Evolutionary conservation across 768 basidiomycete species (phyloP).

Genomic region (Lactarius evosmus): DNA sequence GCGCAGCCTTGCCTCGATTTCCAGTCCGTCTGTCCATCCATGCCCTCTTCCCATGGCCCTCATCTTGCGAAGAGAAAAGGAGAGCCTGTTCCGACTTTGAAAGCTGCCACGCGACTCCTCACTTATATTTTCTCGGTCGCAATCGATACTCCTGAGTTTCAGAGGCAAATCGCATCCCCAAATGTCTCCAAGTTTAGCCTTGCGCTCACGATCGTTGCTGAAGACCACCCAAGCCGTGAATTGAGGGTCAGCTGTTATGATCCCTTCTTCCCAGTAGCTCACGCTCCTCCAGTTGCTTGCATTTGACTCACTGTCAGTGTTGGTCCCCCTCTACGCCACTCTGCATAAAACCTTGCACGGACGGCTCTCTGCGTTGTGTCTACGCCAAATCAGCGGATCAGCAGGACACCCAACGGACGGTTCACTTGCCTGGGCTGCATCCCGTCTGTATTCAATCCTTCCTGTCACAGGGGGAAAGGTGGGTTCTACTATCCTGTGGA

Average conservation of each 20-base stretch:
- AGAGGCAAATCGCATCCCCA: slow-evolving; percentile 71
- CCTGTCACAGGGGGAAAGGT: slow-evolving; percentile 79
- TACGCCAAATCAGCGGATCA: slow-evolving; percentile 56
- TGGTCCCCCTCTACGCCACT: slow-evolving; percentile 66
- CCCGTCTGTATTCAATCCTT: slow-evolving; percentile 57
- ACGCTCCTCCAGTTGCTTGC: slow-evolving; percentile 40
- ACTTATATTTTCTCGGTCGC: slow-evolving; percentile 58
- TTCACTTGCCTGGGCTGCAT: slow-evolving; percentile 46
- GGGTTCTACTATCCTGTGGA: slow-evolving; percentile 67
- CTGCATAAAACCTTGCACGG: slow-evolving; percentile 55
- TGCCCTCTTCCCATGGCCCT: slow-evolving; percentile 31
- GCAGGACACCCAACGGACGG: slow-evolving; percentile 42
- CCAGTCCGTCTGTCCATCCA: slow-evolving; percentile 53
- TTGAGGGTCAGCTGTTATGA: slow-evolving; percentile 46
- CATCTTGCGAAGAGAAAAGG: slow-evolving; percentile 51
- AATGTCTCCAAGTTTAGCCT: slow-evolving; percentile 68
- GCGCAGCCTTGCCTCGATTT: slow-evolving; percentile 58
- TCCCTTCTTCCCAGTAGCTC: slow-evolving; percentile 5
- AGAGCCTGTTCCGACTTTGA: slow-evolving; percentile 57
- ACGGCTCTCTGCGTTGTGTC: slow-evolving; percentile 50
- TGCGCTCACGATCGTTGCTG: slow-evolving; percentile 53
- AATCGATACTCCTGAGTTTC: slow-evolving; percentile 68
- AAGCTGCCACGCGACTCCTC: slow-evolving; percentile 63
- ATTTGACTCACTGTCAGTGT: slow-evolving; percentile 47
- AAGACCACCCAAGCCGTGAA: slow-evolving; percentile 48